Evolutionary conservation across 148 eudicot species (phyloP).

Genomic region (Dianthus caryophyllus): DNA sequence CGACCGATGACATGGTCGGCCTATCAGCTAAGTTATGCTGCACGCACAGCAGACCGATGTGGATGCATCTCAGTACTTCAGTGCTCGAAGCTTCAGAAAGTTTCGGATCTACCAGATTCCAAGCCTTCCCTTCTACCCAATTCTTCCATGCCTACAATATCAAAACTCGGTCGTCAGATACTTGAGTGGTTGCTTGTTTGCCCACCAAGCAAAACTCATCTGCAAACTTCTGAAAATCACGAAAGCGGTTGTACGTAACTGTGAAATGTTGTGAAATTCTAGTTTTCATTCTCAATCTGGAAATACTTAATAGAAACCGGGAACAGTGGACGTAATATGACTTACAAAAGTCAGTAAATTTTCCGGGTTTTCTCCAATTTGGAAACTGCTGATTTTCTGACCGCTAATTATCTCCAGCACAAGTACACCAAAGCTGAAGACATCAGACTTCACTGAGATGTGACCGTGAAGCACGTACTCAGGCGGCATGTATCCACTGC

Average conservation of each 20-base stretch:
- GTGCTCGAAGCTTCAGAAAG: constrained; percentile 9
- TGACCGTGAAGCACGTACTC: constrained; percentile 35
- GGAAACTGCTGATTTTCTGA: constrained; percentile 25
- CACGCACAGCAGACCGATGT: constrained; percentile 41
- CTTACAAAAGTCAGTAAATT: constrained; percentile 30
- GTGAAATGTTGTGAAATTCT: no score
- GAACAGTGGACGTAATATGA: neutral
- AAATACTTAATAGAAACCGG: no score
- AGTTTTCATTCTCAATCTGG: no score
- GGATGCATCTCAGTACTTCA: constrained; percentile 43
- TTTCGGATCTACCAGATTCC: constrained; percentile 27
- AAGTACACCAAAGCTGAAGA: constrained; percentile 41
- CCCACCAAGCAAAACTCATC: no score
- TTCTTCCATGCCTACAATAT: constrained; percentile 25
- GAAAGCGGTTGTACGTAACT: no score
- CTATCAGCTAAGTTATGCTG: constrained; percentile 34
- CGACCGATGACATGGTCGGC: constrained; percentile 38
- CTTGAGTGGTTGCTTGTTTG: no score
- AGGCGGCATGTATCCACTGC: constrained; percentile 41
- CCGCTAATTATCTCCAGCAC: constrained; percentile 38
- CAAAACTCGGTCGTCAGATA: neutral
- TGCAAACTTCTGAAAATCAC: no score
- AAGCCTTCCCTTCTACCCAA: constrained; percentile 23
- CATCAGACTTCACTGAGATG: constrained; percentile 32
- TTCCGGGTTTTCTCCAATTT: constrained; percentile 17